Base-by-base conservation (phyloP, 306 rosid genomes). In the Arachis stenosperma region DNA sequence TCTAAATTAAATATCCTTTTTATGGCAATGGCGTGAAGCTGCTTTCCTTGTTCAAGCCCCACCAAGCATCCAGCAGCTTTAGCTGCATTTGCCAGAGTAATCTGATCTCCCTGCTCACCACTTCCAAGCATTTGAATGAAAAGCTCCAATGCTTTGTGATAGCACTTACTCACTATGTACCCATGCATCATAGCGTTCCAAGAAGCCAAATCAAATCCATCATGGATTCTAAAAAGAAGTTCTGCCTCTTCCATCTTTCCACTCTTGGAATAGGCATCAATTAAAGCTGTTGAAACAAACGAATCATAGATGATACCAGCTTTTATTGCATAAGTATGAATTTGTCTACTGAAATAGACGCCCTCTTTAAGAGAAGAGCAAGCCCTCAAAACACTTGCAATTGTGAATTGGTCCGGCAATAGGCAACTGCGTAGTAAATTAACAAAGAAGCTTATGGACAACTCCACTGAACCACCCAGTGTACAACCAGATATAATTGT, bases 131-230 rank as follows among this genome's bases (percentile, higher is more conserved):
- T 83, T 62, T 78, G 65, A 50, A 67, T 64, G 65, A 87, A 87
- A 70, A 85, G 88, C 65, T 78, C 37, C 79, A 88, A 79, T 50
- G 98, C 88, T 76, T 84, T 79, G 56, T 50, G 75, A 75, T 78
- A 81, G 42, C 70, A 75, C 22, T 80, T 79, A 62, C 86, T 75
- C 41, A 37, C 70, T 73, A 88, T 74, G 54, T 85, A 83, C 22
- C 95, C 96, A 73, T 75, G 86, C 91, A 88, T 92, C 91, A 92
- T 79, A 37, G 98, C 91, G 78, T 90, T 90, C 94, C 96, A 89
- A 54, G 88, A 85, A 15, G 95, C 94, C 81, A 92, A 73, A 78
- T 90, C 88, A 78, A 88, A 84, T 67, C 75, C 84, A 69, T 83
- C 80, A 69, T 84, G 84, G 68, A 73, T 79, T 39, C 42, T 73